Percentiles rank a stretch among this genome's conserved stretches.
These are phyloP conservation scores for Solanum etuberosum DNA, from an alignment of 257 asterid species.

Conservation along the genomic window DNA sequence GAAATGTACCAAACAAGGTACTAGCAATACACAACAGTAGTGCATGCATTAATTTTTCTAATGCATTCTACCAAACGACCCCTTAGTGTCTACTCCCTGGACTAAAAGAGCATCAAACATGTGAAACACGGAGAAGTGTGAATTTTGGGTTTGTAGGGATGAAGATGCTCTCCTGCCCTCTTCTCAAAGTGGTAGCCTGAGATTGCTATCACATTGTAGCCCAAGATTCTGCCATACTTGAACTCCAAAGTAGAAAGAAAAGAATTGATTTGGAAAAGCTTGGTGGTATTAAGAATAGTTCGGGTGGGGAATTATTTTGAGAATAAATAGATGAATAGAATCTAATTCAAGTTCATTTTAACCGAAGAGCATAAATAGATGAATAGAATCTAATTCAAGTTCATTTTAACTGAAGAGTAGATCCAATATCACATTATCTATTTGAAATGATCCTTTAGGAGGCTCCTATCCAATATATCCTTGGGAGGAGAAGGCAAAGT, in stretches of 20 bases:
- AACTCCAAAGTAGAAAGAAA: background rate
- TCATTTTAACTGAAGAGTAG: background rate
- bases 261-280: background rate
- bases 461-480: background rate
- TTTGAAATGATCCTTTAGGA: background rate
- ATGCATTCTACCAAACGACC: background rate
- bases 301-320: background rate
- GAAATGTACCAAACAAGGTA: background rate
- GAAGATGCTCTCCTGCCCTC: background rate
- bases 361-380: background rate
- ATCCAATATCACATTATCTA: background rate
- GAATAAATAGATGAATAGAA: background rate
- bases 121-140: background rate
- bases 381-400: background rate
- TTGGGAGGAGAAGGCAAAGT: background rate
- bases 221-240: background rate
- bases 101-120: background rate
- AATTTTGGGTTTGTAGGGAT: background rate
- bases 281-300: background rate
- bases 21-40: background rate
- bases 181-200: background rate
- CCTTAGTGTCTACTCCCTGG: background rate
- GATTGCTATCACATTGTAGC: background rate
- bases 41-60: background rate
- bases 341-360: background rate